These are phyloP conservation scores for Eucalyptus leucophloia DNA, from an alignment of 345 rosid genomes.

Conservation along the genomic window DNA sequence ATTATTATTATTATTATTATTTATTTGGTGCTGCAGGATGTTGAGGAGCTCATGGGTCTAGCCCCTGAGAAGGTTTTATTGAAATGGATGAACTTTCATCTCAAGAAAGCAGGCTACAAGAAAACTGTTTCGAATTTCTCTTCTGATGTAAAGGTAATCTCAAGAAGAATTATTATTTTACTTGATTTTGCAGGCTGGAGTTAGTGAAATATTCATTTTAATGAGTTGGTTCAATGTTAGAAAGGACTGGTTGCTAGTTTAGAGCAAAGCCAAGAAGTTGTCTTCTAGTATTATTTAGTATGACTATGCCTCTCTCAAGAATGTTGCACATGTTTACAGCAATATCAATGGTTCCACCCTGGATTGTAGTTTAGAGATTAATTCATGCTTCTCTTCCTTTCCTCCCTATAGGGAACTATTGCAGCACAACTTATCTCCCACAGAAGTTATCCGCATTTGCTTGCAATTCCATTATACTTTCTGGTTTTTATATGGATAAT, in stretches of 20 bases:
- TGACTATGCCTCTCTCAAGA: not conserved
- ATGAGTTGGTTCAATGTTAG: not conserved
- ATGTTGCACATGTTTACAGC: not conserved
- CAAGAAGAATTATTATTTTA: not conserved
- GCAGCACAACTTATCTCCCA: not conserved
- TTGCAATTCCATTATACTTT: not conserved
- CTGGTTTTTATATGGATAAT: not conserved
- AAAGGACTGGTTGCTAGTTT: not conserved
- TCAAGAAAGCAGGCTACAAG: constrained; percentile 83
- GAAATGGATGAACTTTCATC: constrained; percentile 93
- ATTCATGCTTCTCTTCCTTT: not conserved
- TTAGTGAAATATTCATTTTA: not conserved
- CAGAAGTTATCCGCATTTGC: not conserved
- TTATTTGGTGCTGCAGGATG: constrained; percentile 29
- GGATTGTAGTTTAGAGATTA: not conserved
- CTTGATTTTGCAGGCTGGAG: not conserved
- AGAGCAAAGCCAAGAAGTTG: not conserved
- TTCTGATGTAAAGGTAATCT: constrained; percentile 70
- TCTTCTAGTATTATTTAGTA: not conserved
- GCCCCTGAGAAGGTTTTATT: constrained; percentile 84
- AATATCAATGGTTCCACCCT: fast-evolving
- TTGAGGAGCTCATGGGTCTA: constrained; percentile 81
- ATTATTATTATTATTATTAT: not conserved
- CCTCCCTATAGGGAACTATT: not conserved
- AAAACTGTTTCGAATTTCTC: constrained; percentile 72